Base-by-base conservation (phyloP, 2,329 filamentous ascomycete genomes). In the Phoma sp. region DNA sequence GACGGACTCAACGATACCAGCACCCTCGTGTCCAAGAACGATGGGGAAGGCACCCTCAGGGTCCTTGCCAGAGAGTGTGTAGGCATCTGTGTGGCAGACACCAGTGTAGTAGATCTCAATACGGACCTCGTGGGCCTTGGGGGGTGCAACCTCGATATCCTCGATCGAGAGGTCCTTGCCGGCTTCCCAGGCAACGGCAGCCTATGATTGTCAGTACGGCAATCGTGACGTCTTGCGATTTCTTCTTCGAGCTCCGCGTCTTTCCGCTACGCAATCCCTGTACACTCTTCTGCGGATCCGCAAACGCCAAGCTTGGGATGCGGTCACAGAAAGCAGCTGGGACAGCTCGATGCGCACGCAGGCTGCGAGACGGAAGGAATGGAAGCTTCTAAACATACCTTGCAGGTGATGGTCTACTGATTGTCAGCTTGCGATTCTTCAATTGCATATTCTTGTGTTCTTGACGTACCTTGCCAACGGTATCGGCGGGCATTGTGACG, bases 41-140 rank as follows among this genome's bases (percentile, higher is more conserved):
- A 77, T 77, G 57, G 75, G 75, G 67, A 77, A 77, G 13, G 75
- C 75, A 59, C 75, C 95, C 81, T 99, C 95, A 48, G 95, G 93
- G 72, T 99, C 95, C 82, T 97, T 98, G 63, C 95, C 95, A 48
- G 73, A 76, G 41, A 77, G 70, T 30, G 75, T 77, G 84, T 96
- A 97, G 71, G 95, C 75, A 68, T 77, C 75, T 74, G 93, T 99
- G 82, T 99, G 95, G 83, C 95, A 99, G 75, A 99, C 95, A 79
- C 95, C 95, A 48, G 95, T 99, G 83, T 97, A 96, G 83, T 93
- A 89, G 75, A 98, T 91, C 82, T 98, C 82, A 74, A 99, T 96
- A 70, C 95, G 91, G 73, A 99, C 95, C 81, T 99, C 95, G 79
- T 96, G 86, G 58, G 93, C 93, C 78, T 84, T 87, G 56, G 95